phyloP scores from a whole-genome alignment of 2,329 filamentous ascomycete species.

The Sordariomycetes sp. region DNA sequence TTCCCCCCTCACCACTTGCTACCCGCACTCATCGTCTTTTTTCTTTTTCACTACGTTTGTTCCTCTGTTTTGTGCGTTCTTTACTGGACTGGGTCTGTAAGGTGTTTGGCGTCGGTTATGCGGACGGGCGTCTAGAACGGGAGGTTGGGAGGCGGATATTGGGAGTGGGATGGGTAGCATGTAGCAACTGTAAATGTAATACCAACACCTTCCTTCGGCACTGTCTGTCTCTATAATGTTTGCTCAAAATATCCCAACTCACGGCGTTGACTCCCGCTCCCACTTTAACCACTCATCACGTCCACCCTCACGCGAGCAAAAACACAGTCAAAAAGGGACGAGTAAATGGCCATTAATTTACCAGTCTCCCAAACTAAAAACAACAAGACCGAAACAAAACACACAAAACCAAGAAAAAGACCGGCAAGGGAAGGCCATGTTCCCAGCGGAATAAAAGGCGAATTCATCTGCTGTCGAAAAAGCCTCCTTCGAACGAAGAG shows the following conservation, averaged over 20 bases:
- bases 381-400: slow-evolving; percentile 1
- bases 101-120: neutral
- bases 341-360: neutral
- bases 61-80: slow-evolving; percentile 1
- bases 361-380: neutral
- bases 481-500: slow-evolving; percentile 5
- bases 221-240: neutral
- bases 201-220: neutral
- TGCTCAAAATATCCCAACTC: neutral
- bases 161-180: neutral
- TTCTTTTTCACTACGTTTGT: slow-evolving; percentile 4
- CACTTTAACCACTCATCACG: neutral
- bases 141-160: neutral
- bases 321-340: neutral
- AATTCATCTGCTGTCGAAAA: slow-evolving; percentile 1
- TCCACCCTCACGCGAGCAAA: neutral
- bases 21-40: neutral
- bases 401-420: neutral
- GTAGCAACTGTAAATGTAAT: neutral
- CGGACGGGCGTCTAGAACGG: no score
- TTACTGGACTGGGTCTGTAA: neutral
- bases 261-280: no score
- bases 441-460: neutral
- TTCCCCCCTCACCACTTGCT: neutral
- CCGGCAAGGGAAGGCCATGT: neutral